Percentiles rank a stretch among this genome's conserved stretches.
phyloP scores from a whole-genome alignment of 2,329 filamentous ascomycete genomes.

The Diaporthe australafricana region DNA sequence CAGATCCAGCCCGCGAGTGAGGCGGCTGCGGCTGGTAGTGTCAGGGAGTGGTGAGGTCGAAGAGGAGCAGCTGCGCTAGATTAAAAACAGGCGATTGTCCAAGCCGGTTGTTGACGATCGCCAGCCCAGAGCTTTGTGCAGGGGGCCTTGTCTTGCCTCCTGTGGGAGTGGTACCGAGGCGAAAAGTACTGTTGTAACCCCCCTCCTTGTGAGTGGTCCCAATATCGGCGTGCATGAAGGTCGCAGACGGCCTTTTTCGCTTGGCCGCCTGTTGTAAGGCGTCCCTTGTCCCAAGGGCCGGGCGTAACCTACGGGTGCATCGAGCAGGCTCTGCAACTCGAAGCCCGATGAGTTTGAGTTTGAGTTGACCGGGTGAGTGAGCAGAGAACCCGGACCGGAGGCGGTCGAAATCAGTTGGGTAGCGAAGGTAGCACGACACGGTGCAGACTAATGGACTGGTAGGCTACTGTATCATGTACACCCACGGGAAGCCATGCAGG shows the following conservation, averaged over 20 bases:
- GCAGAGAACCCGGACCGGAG: not conserved
- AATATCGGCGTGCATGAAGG: constrained; percentile 30
- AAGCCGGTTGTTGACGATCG: constrained; percentile 17
- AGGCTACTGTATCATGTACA: not conserved
- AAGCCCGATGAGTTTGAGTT: not conserved
- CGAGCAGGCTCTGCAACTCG: not conserved
- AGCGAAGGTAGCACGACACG: not conserved
- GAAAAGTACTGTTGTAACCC: constrained; percentile 6
- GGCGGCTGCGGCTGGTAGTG: constrained; percentile 23
- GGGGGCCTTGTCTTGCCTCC: constrained; percentile 5
- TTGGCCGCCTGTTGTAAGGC: not conserved
- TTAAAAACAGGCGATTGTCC: constrained; percentile 29
- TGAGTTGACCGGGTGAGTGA: not conserved
- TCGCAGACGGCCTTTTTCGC: constrained; percentile 23
- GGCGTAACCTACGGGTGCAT: not conserved
- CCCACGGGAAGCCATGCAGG: constrained; percentile 1
- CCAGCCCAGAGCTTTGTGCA: constrained; percentile 1
- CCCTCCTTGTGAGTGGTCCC: constrained; percentile 10
- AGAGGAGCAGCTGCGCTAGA: constrained; percentile 16
- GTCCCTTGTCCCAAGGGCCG: not conserved
- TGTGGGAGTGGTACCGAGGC: constrained; percentile 21
- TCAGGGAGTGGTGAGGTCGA: constrained; percentile 11
- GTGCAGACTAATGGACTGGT: not conserved
- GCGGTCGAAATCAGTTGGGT: not conserved
- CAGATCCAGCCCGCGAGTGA: constrained; percentile 20